Conservation (phyloP, 495 filamentous ascomycete genomes). For the Penicillium herquei region DNA sequence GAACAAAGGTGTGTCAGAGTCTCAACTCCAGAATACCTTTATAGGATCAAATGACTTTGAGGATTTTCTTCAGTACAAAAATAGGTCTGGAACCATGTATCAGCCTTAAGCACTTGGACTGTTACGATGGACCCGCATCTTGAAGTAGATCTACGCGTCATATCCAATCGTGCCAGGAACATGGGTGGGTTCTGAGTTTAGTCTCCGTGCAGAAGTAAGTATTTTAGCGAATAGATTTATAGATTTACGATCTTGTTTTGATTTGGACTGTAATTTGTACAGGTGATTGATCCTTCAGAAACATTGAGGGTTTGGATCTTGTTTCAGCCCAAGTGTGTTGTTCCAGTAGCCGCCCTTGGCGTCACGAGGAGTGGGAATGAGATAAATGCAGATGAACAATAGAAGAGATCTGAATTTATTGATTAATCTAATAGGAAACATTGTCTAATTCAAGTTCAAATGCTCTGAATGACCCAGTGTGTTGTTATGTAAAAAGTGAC, state of each 20-base stretch:
- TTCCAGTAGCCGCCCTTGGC: slow-evolving; percentile 37
- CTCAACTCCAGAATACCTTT: too few species aligned
- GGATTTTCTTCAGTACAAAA: not conserved
- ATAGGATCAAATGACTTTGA: too few species aligned
- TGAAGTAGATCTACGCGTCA: not conserved
- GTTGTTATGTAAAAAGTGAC: too few species aligned
- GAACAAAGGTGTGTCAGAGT: too few species aligned
- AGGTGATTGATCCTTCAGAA: slow-evolving; percentile 7
- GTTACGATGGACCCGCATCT: not conserved
- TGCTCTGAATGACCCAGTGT: too few species aligned
- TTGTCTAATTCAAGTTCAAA: too few species aligned
- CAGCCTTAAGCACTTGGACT: not conserved
- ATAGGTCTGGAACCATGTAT: not conserved
- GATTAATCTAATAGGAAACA: too few species aligned
- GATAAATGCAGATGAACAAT: slow-evolving; percentile 5
- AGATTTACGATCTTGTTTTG: not conserved
- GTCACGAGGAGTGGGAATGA: slow-evolving; percentile 19
- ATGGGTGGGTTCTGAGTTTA: not conserved
- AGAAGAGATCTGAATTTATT: not conserved
- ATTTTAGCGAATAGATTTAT: not conserved
- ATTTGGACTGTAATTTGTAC: not conserved
- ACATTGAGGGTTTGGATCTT: slow-evolving; percentile 13
- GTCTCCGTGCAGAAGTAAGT: not conserved
- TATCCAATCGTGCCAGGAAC: not conserved
- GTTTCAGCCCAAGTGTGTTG: slow-evolving; percentile 20